Conservation (phyloP, 495 filamentous ascomycete species). For the Annulohypoxylon maeteangense region DNA sequence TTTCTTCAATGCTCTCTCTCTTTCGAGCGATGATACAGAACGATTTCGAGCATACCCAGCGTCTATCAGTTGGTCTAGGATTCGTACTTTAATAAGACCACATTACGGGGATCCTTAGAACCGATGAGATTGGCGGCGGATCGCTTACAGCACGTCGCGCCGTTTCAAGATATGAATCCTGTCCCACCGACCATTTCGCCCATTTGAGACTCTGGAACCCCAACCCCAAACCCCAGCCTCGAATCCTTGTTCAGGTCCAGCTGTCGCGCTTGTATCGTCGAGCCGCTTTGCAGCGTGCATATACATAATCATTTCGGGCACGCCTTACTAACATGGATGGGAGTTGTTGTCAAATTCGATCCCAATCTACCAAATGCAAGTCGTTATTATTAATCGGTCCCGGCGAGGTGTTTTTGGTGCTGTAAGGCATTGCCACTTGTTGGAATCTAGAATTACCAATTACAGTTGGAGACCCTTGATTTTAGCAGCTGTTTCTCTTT, state of each 20-base stretch:
- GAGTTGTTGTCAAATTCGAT: constrained; percentile 21
- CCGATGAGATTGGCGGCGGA: constrained; percentile 40
- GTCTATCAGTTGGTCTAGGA: constrained; percentile 5
- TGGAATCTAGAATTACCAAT: constrained; percentile 21
- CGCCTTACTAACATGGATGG: constrained; percentile 28
- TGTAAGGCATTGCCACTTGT: constrained; percentile 11
- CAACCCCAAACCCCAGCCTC: constrained; percentile 13
- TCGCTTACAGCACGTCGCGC: constrained; percentile 36
- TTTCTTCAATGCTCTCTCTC: not conserved
- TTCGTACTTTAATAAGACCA: constrained; percentile 22
- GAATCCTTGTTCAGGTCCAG: constrained; percentile 5
- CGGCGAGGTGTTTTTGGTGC: constrained; percentile 15
- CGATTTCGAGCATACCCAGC: constrained; percentile 5
- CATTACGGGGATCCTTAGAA: constrained; percentile 2
- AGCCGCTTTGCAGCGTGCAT: constrained; percentile 32
- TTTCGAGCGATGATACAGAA: constrained; percentile 3
- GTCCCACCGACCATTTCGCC: constrained; percentile 26
- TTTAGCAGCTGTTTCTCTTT: constrained; percentile 28
- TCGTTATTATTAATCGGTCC: constrained; percentile 30
- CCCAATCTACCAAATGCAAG: constrained; percentile 4
- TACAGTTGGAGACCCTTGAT: constrained; percentile 10
- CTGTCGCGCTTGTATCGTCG: constrained; percentile 33
- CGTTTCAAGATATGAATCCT: constrained; percentile 43
- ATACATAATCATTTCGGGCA: constrained; percentile 29
- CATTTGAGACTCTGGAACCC: constrained; percentile 25